A percentile compares a stretch with the other conserved stretches of the same genome.
These are phyloP conservation scores for Aureobasidium sp. DNA, from an alignment of 2,329 filamentous ascomycete genomes.

Conservation along the genomic window DNA sequence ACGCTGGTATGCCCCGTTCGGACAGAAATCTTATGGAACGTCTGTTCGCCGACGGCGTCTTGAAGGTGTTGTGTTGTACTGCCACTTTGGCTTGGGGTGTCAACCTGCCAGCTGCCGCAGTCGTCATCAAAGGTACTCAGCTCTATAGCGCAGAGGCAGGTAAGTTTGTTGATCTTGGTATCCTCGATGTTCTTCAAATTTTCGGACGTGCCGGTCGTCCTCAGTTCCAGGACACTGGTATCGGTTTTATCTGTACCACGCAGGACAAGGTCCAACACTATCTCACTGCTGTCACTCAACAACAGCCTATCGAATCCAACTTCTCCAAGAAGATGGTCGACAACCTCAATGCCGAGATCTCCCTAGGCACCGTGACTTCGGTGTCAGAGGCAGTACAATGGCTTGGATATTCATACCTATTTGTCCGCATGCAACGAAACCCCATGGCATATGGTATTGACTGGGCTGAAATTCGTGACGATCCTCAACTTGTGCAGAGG, in stretches of 20 bases:
- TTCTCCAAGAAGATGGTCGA: constrained; percentile 92
- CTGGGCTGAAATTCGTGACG: constrained; percentile 81
- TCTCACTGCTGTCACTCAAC: constrained; percentile 83
- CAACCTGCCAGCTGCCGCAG: constrained; percentile 91
- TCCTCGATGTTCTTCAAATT: constrained; percentile 93
- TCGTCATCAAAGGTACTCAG: constrained; percentile 96
- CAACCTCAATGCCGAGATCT: constrained; percentile 92
- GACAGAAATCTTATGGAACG: constrained; percentile 95
- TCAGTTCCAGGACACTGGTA: constrained; percentile 94
- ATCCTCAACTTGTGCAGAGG: constrained; percentile 78
- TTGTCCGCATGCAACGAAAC: constrained; percentile 90
- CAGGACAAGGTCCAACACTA: constrained; percentile 92
- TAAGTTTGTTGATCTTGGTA: constrained; percentile 92
- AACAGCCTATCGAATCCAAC: constrained; percentile 93
- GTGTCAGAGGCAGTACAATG: constrained; percentile 90
- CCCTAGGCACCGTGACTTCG: constrained; percentile 88
- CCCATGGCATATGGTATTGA: constrained; percentile 91
- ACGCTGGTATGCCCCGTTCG: constrained; percentile 90
- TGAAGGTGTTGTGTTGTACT: constrained; percentile 96
- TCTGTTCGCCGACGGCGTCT: constrained; percentile 81
- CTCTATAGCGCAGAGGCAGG: constrained; percentile 94
- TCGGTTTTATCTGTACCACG: constrained; percentile 95
- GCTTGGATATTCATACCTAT: constrained; percentile 96
- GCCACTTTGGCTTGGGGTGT: constrained; percentile 98
- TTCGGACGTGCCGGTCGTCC: constrained; percentile 97